Evolutionary conservation across 305 asterid genomes (phyloP).

Genomic region (Fraxinus nigra): DNA sequence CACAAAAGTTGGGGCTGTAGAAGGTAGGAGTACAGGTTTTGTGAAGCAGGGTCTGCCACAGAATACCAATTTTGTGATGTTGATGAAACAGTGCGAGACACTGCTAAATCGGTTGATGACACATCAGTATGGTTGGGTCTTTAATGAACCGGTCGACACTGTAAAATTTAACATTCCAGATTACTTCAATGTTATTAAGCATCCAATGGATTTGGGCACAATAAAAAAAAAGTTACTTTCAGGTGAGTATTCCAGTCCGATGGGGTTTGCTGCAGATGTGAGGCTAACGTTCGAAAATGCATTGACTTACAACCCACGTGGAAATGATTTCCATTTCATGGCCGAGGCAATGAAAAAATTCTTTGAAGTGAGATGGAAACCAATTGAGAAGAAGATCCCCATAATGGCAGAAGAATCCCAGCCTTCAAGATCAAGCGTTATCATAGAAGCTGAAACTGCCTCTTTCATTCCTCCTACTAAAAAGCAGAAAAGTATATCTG

Average conservation of each 20-base stretch:
- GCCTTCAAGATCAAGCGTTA: conserved; percentile 42
- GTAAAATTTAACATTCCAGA: conserved; percentile 54
- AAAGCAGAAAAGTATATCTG: conserved; percentile 46
- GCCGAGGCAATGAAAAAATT: conserved; percentile 48
- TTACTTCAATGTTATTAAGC: conserved; percentile 61
- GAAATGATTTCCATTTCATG: conserved; percentile 49
- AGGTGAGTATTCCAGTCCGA: conserved; percentile 48
- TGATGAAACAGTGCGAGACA: conserved; percentile 61
- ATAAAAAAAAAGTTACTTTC: conserved; percentile 48
- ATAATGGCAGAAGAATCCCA: conserved; percentile 32
- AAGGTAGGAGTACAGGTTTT: conserved; percentile 34
- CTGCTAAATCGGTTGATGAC: conserved; percentile 52
- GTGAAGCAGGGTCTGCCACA: conserved; percentile 37
- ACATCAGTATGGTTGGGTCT: conserved; percentile 50
- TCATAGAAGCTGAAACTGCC: conserved; percentile 42
- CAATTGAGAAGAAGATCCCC: conserved; percentile 62
- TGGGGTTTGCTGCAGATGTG: conserved; percentile 76
- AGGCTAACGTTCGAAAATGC: conserved; percentile 87
- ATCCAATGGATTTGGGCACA: conserved; percentile 95
- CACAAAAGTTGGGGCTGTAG: conserved; percentile 44
- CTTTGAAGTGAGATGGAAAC: conserved; percentile 63
- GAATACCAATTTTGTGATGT: conserved; percentile 33
- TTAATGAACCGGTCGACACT: conserved; percentile 72
- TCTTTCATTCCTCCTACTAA: conserved; percentile 47
- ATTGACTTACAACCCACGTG: conserved; percentile 65